A percentile compares a stretch with the other conserved stretches of the same genome.
Conservation (phyloP, 1,284 basidiomycete species). For the Cutaneotrichosporon sp. region DNA sequence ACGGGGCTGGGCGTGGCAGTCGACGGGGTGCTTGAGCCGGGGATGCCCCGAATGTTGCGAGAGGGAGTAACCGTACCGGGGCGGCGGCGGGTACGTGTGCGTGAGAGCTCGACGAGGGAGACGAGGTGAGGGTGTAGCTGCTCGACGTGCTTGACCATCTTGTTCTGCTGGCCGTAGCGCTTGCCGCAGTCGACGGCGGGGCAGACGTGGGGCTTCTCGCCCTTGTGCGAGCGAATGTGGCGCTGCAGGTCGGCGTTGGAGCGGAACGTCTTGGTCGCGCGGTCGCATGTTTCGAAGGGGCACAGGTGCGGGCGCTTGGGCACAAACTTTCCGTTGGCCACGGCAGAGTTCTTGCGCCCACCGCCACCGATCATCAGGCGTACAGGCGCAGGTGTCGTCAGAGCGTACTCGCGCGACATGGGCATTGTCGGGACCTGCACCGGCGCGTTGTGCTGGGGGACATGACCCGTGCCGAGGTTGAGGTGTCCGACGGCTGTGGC, state of each 20-base stretch:
- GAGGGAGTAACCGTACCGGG: not conserved
- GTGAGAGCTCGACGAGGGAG: constrained; percentile 10
- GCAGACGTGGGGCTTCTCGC: constrained; percentile 17
- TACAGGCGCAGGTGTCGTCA: not conserved
- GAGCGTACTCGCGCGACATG: too few species aligned
- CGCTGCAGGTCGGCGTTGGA: constrained; percentile 26
- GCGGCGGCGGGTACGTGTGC: constrained; percentile 9
- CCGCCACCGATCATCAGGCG: not conserved
- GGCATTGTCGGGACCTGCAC: not conserved
- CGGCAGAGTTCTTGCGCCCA: constrained; percentile 1
- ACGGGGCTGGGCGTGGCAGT: too few species aligned
- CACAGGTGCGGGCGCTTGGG: constrained; percentile 18
- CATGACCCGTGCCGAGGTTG: too few species aligned
- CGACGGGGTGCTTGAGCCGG: not conserved
- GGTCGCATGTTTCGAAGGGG: constrained; percentile 14
- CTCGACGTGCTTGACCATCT: constrained; percentile 25
- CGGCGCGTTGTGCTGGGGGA: not conserved
- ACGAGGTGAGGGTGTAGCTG: constrained; percentile 16
- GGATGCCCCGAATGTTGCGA: constrained; percentile 2
- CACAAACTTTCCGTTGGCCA: constrained; percentile 7
- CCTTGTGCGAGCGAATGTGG: constrained; percentile 20
- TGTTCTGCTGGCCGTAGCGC: constrained; percentile 23
- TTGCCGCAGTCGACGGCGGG: constrained; percentile 15
- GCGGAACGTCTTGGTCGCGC: constrained; percentile 17
- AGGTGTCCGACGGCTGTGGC: too few species aligned